Evolutionary conservation across 2,329 filamentous ascomycete species (phyloP).

Genomic region (Penicillium sp.): DNA sequence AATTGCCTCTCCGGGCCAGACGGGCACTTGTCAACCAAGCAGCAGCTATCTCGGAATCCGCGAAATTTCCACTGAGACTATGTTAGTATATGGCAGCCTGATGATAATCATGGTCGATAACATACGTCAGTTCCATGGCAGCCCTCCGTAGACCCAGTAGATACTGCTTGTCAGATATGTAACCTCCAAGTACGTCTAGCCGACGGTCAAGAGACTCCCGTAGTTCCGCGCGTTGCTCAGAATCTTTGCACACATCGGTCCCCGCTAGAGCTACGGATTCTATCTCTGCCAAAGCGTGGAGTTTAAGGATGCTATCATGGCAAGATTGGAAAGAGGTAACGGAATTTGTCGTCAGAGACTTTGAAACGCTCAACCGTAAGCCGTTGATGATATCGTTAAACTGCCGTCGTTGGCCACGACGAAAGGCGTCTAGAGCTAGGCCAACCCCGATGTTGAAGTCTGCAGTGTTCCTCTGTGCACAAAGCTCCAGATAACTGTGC

Average conservation of each 20-base stretch:
- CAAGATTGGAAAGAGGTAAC: conserved; percentile 82
- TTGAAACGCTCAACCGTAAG: conserved; percentile 72
- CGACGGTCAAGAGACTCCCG: conserved; percentile 70
- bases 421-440: conserved; percentile 66
- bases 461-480: conserved; percentile 45
- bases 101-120: not conserved
- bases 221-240: conserved; percentile 31
- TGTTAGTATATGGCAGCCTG: conserved; percentile 29
- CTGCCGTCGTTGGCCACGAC: conserved; percentile 53
- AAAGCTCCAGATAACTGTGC: conserved; percentile 64
- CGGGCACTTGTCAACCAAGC: conserved; percentile 85
- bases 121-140: conserved; percentile 74
- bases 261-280: conserved; percentile 70
- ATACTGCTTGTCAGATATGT: conserved; percentile 92
- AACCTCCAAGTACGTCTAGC: conserved; percentile 88
- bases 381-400: conserved; percentile 65
- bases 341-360: conserved; percentile 74
- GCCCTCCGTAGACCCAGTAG: conserved; percentile 84
- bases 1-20: conserved; percentile 83
- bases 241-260: conserved; percentile 27
- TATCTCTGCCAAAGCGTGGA: conserved; percentile 87
- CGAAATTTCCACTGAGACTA: conserved; percentile 57
- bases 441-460: conserved; percentile 87
- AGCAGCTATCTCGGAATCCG: conserved; percentile 75
- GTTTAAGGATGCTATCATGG: conserved; percentile 81